Evolutionary conservation across 768 basidiomycete species (phyloP), one percentile per base, ranked within the genome.

Genomic region (Sporobolomyces phaffii): DNA sequence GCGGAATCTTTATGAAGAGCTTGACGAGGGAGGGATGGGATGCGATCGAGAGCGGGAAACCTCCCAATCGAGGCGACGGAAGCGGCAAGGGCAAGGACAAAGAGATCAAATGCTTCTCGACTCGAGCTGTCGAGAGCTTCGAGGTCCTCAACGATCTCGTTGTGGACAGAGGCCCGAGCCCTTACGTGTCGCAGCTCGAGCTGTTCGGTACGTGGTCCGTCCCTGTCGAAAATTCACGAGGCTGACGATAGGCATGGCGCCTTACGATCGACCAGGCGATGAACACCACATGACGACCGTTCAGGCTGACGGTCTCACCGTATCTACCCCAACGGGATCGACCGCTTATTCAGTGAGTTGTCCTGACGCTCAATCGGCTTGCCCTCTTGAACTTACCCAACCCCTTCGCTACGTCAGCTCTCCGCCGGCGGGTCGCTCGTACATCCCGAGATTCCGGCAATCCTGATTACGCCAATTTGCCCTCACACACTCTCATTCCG

Each of bases 281-380:
- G 94, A 99, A 70, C 91, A 99, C 78, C 96, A 98, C 80, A 87
- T 99, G 84, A 99, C 96, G 2, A 99, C 96, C 3, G 96, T 98
- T 4, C 96, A 98, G 79, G 96, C 93, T 0, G 96, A 99, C 74
- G 96, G 96, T 17, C 80, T 99, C 47, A 91, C 89, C 34, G 87
- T 99, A 20, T 87, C 87, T 28, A 99, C 96, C 0, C 96, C 96
- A 11, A 99, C 96, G 0, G 96, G 96, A 6, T 98, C 96, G 0
- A 99, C 96, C 15, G 96, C 96, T 5, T 99, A 99, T 78, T 99
- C 96, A 20, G 90, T 91, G 73, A 50, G 87, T 80, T 38, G n/a
- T 34, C 31, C 40, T 8, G 18, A 17, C 22, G 4, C 34, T 14
- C 29, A 28, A 53, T n/a, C n/a, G n/a, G n/a, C 9, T 20, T 28